phyloP scores from a whole-genome alignment of 2,329 filamentous ascomycete genomes.

The Knoxdaviesia capensis region DNA sequence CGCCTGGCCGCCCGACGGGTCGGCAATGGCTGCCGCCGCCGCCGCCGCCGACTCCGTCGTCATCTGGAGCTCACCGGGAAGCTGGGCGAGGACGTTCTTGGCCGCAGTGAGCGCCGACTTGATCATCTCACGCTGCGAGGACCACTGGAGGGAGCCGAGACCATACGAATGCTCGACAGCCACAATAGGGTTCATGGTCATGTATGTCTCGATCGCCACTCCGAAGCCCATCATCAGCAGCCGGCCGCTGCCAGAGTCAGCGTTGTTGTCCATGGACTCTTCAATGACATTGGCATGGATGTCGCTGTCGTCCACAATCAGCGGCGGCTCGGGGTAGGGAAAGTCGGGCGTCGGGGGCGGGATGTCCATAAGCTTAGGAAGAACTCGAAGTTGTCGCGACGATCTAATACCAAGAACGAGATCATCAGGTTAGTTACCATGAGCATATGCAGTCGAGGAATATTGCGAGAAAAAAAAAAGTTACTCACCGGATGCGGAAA shows the following conservation, averaged over 20 bases:
- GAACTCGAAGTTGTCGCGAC: constrained; percentile 56
- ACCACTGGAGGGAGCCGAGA: constrained; percentile 56
- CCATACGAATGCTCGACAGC: constrained; percentile 73
- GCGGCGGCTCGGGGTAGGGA: constrained; percentile 59
- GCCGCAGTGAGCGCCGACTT: constrained; percentile 50
- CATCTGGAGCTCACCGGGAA: constrained; percentile 50
- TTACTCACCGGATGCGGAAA: constrained; percentile 41
- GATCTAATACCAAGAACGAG: constrained; percentile 25
- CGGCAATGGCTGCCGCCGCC: not conserved
- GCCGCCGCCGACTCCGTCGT: constrained; percentile 10
- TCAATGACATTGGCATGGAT: constrained; percentile 50
- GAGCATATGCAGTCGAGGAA: not conserved
- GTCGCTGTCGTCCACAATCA: constrained; percentile 69
- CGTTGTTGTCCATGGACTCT: constrained; percentile 35
- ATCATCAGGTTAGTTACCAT: constrained; percentile 6
- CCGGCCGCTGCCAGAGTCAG: too few species aligned
- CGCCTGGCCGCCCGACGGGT: constrained; percentile 12
- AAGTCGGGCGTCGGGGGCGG: constrained; percentile 56
- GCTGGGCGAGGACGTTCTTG: constrained; percentile 44
- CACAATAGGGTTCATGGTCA: constrained; percentile 58
- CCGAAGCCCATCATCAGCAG: constrained; percentile 58
- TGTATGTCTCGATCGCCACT: constrained; percentile 56
- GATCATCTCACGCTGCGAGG: constrained; percentile 54
- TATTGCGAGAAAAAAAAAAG: constrained; percentile 6
- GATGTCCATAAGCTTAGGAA: constrained; percentile 52